Percentiles rank a stretch among this genome's conserved stretches.
phyloP scores from a whole-genome alignment of 805 yeast species.

The Isabelozyma rhagii region DNA sequence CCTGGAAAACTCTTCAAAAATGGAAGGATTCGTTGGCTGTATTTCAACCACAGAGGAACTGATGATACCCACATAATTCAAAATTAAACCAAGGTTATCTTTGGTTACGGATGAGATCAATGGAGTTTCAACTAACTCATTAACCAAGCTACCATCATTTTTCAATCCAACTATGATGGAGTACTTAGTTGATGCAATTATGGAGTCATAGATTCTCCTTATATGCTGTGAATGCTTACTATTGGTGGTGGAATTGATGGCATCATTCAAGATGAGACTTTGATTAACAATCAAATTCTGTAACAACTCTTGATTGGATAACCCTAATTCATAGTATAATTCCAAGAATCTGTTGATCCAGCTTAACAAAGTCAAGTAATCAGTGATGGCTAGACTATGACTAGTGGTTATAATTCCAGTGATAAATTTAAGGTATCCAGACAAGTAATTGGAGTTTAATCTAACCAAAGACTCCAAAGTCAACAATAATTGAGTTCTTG shows the following conservation, averaged over 20 bases:
- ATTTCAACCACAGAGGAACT: constrained; percentile 6
- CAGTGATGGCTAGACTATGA: constrained; percentile 47
- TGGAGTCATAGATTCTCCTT: constrained; percentile 24
- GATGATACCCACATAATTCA: constrained; percentile 3
- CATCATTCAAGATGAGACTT: constrained; percentile 34
- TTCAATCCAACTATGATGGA: constrained; percentile 8
- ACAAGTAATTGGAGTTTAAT: constrained; percentile 27
- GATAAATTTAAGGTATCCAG: constrained; percentile 39
- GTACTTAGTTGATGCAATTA: constrained; percentile 26
- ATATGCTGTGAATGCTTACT: constrained; percentile 5
- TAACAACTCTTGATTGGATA: not conserved
- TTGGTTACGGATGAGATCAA: not conserved
- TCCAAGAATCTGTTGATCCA: constrained; percentile 49
- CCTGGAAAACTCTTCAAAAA: constrained; percentile 22
- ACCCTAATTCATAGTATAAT: not conserved
- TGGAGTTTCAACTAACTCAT: not conserved
- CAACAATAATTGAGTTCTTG: constrained; percentile 40
- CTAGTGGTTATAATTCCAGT: constrained; percentile 20
- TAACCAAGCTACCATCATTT: not conserved
- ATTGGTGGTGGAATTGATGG: constrained; percentile 1
- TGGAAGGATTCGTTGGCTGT: constrained; percentile 12
- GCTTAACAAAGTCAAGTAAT: constrained; percentile 52
- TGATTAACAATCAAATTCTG: constrained; percentile 25
- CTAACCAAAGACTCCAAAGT: constrained; percentile 37
- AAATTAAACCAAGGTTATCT: not conserved